phyloP scores from a whole-genome alignment of 768 basidiomycete genomes.

The Rhodotorula babjevae region DNA sequence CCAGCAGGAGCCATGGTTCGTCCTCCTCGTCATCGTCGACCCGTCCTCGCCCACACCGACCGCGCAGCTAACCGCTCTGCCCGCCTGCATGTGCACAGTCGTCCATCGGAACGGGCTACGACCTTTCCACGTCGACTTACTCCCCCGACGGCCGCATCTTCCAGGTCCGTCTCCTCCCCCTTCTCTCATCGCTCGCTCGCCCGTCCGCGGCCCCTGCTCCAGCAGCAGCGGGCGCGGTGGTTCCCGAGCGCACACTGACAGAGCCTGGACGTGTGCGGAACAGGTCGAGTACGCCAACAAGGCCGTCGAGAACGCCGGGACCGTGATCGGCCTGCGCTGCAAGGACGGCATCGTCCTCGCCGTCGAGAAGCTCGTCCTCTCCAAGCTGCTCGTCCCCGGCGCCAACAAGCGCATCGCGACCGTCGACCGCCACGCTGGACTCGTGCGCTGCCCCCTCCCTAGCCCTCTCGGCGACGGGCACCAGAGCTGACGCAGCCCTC shows the following conservation, averaged over 20 bases:
- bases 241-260: conserved; percentile 19
- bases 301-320: conserved; percentile 99
- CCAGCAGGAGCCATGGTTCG: background rate
- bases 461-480: background rate
- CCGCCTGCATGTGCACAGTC: conserved; percentile 55
- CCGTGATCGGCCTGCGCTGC: conserved; percentile 90
- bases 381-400: conserved; percentile 87
- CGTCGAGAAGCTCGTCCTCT: conserved; percentile 96
- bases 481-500: background rate
- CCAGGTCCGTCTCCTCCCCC: conserved; percentile 59
- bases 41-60: background rate
- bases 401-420: conserved; percentile 90
- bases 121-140: conserved; percentile 80
- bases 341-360: conserved; percentile 92
- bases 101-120: conserved; percentile 98
- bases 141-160: conserved; percentile 94
- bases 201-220: background rate
- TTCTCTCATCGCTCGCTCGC: background rate
- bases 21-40: conserved; percentile 1
- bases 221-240: background rate
- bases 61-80: too few relatives aligned
- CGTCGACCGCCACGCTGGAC: conserved; percentile 85
- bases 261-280: background rate
- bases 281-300: conserved; percentile 98
- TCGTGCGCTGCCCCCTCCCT: conserved; percentile 54